These are phyloP conservation scores for Cordyceps javanica DNA, from an alignment of 2,329 filamentous ascomycete species.

Conservation along the genomic window DNA sequence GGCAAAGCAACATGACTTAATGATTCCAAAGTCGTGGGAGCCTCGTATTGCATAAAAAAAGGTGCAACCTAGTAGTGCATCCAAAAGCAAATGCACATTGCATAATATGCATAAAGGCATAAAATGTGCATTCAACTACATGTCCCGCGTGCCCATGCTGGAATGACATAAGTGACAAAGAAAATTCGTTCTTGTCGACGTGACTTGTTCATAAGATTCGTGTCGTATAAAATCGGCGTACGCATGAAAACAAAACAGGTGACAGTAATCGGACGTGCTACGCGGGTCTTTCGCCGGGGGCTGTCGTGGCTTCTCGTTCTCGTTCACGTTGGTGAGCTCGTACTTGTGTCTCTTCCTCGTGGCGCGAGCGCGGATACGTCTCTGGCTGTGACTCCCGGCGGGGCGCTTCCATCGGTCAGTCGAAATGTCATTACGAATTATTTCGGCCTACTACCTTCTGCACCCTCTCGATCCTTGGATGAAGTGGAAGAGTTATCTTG, in stretches of 20 bases:
- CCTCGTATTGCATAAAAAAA: background rate
- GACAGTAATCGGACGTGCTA: background rate
- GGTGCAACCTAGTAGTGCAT: background rate
- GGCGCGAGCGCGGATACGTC: background rate
- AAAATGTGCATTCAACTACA: background rate
- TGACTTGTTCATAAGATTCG: conserved; percentile 12
- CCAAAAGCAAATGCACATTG: background rate
- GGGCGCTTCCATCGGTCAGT: background rate
- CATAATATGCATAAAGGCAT: background rate
- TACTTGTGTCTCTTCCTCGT: background rate
- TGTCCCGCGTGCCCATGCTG: conserved; percentile 9
- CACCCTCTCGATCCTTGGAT: conserved; percentile 8
- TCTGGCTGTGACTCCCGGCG: conserved; percentile 4
- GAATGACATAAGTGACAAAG: conserved; percentile 10
- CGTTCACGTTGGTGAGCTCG: background rate
- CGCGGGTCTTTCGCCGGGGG: background rate
- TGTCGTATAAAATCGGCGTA: background rate
- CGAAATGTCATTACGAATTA: background rate
- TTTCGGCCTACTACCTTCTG: background rate
- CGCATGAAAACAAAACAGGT: background rate
- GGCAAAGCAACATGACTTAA: background rate
- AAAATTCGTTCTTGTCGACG: conserved; percentile 10
- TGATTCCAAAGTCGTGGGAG: background rate
- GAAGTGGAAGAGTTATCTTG: conserved; percentile 13
- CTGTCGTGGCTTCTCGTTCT: background rate